Evolutionary conservation across 2,329 filamentous ascomycete species (phyloP).

Genomic region (Claviceps digitariae): DNA sequence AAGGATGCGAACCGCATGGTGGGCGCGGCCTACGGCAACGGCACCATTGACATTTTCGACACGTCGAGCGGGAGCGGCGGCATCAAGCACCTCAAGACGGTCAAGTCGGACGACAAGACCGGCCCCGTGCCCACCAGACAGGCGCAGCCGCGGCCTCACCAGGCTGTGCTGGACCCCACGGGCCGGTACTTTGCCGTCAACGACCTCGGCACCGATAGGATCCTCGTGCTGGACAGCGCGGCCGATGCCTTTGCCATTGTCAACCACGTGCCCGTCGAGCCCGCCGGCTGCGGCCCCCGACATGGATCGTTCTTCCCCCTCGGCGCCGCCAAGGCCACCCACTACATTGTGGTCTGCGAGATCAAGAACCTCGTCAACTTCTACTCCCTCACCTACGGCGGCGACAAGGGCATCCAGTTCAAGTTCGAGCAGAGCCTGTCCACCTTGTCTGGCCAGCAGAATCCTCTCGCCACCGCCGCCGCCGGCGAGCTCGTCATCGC

Average conservation of each 20-base stretch:
- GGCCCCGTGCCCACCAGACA: constrained; percentile 22
- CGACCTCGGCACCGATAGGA: constrained; percentile 35
- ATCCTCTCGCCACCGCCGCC: constrained; percentile 22
- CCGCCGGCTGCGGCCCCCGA: constrained; percentile 32
- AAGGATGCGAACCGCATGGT: constrained; percentile 29
- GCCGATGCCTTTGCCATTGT: constrained; percentile 26
- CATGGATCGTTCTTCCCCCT: constrained; percentile 34
- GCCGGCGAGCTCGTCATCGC: constrained; percentile 32
- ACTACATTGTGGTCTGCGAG: constrained; percentile 36
- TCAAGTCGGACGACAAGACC: constrained; percentile 20
- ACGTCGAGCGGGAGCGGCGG: constrained; percentile 16
- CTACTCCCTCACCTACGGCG: constrained; percentile 26
- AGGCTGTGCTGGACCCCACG: constrained; percentile 33
- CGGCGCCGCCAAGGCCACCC: constrained; percentile 21
- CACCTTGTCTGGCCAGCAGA: constrained; percentile 25
- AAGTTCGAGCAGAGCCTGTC: constrained; percentile 23
- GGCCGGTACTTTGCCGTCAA: constrained; percentile 35
- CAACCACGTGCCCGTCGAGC: constrained; percentile 19
- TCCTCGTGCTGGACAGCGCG: constrained; percentile 31
- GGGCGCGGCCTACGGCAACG: constrained; percentile 27
- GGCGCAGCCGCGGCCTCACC: constrained; percentile 28
- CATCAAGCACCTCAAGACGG: constrained; percentile 24
- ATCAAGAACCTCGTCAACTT: constrained; percentile 29
- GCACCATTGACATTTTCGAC: constrained; percentile 33
- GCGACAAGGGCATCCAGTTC: constrained; percentile 21